phyloP scores from a whole-genome alignment of 768 basidiomycete genomes.

The Termitomyces sp. region DNA sequence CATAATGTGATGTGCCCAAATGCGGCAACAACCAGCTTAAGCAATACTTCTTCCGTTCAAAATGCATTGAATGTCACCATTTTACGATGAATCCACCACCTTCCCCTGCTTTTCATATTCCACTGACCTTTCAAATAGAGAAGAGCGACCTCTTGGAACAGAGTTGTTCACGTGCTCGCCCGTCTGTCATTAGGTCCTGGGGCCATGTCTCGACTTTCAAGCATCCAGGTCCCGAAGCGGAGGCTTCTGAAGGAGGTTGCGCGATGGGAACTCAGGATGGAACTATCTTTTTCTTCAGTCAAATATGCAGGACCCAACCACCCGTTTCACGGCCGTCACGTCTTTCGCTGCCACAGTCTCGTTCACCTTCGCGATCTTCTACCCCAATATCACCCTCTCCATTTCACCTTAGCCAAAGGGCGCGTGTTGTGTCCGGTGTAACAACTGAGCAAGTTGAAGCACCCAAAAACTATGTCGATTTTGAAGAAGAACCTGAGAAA shows the following conservation, averaged over 20 bases:
- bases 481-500: conserved; percentile 75
- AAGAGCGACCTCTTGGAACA: conserved; percentile 20
- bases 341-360: conserved; percentile 19
- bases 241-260: conserved; percentile 18
- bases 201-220: conserved; percentile 3
- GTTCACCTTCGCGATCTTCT: conserved; percentile 29
- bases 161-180: conserved; percentile 27
- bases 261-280: conserved; percentile 42
- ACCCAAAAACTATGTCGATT: conserved; percentile 76
- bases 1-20: not conserved
- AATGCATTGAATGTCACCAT: not conserved
- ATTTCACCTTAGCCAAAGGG: conserved; percentile 51
- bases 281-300: conserved; percentile 38
- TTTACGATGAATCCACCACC: conserved; percentile 5
- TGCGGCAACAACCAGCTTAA: too few species aligned
- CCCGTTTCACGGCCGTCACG: conserved; percentile 12
- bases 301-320: conserved; percentile 7
- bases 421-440: conserved; percentile 68
- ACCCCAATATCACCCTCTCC: conserved; percentile 45
- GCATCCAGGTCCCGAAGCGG: conserved; percentile 6
- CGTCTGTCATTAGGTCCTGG: conserved; percentile 31
- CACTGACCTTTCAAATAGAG: conserved; percentile 28
- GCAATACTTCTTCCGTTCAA: not conserved
- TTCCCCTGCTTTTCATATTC: conserved; percentile 18
- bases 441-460: conserved; percentile 71